Conservation (phyloP, 495 filamentous ascomycete genomes). For the Aspergillus sclerotiicarbonarius region DNA sequence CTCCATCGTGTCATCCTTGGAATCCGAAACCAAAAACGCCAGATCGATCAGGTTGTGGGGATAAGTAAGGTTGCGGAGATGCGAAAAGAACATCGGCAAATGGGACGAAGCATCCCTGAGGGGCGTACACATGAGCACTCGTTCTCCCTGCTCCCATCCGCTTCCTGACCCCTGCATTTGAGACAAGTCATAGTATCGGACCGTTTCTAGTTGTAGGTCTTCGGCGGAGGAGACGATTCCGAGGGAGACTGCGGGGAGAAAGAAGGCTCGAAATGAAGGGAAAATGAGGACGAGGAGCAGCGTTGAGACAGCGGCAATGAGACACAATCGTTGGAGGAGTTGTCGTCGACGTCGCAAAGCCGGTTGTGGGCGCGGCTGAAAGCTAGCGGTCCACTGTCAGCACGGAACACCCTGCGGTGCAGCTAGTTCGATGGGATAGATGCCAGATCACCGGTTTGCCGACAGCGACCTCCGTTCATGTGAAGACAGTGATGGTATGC, state of each 20-base stretch:
- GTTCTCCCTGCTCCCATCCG: constrained; percentile 93
- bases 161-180: constrained; percentile 84
- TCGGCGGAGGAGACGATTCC: constrained; percentile 66
- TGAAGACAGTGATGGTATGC: neutral
- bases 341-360: constrained; percentile 71
- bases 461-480: neutral
- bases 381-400: constrained; percentile 50
- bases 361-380: constrained; percentile 80
- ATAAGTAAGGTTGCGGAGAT: constrained; percentile 95
- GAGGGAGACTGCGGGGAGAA: constrained; percentile 62
- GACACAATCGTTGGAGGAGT: constrained; percentile 65
- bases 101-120: constrained; percentile 91
- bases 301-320: constrained; percentile 47
- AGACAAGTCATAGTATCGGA: constrained; percentile 93
- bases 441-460: neutral
- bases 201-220: constrained; percentile 82
- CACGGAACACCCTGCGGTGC: neutral
- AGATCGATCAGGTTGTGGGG: constrained; percentile 95
- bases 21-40: constrained; percentile 96
- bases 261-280: constrained; percentile 65
- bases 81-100: constrained; percentile 96
- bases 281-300: constrained; percentile 67
- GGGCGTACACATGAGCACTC: constrained; percentile 92
- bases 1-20: constrained; percentile 84
- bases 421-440: neutral